Evolutionary conservation across 2,329 filamentous ascomycete genomes (phyloP).

Genomic region (Fusarium marasasianum): DNA sequence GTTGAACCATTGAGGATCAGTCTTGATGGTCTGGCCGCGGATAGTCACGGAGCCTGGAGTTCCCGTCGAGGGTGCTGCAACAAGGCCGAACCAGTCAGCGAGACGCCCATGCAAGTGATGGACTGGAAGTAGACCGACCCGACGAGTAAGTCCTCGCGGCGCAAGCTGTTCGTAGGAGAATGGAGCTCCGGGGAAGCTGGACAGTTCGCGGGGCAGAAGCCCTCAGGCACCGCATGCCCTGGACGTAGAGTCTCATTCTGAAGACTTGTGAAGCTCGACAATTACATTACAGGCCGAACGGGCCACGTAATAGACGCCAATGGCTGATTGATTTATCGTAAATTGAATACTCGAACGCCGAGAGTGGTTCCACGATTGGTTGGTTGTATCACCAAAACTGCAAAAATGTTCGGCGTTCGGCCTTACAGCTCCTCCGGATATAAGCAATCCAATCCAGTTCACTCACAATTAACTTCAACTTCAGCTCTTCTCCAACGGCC

Average conservation of each 20-base stretch:
- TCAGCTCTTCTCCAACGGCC: constrained; percentile 16
- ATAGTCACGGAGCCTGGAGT: constrained; percentile 59
- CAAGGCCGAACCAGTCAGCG: constrained; percentile 32
- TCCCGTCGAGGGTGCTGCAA: constrained; percentile 36
- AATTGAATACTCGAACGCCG: neutral
- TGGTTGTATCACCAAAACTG: constrained; percentile 11
- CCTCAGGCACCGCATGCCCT: constrained; percentile 43
- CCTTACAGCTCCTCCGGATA: constrained; percentile 30
- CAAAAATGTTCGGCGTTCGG: constrained; percentile 32
- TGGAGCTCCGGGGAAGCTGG: constrained; percentile 38
- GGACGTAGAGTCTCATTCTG: constrained; percentile 41
- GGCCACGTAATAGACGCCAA: constrained; percentile 12
- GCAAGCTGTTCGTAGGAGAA: constrained; percentile 35
- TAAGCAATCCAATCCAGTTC: neutral
- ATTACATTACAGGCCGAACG: constrained; percentile 28
- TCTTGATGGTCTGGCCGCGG: constrained; percentile 64
- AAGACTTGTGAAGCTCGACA: constrained; percentile 21
- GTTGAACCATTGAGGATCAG: constrained; percentile 84
- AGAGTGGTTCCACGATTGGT: constrained; percentile 2
- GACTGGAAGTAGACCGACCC: constrained; percentile 34
- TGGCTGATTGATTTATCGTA: constrained; percentile 4
- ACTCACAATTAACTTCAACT: neutral
- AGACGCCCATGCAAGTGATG: constrained; percentile 18
- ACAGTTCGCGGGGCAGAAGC: constrained; percentile 38
- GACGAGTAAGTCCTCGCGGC: constrained; percentile 39